Evolutionary conservation across 2,329 filamentous ascomycete species (phyloP).

Genomic region (Cladosporium sp.): DNA sequence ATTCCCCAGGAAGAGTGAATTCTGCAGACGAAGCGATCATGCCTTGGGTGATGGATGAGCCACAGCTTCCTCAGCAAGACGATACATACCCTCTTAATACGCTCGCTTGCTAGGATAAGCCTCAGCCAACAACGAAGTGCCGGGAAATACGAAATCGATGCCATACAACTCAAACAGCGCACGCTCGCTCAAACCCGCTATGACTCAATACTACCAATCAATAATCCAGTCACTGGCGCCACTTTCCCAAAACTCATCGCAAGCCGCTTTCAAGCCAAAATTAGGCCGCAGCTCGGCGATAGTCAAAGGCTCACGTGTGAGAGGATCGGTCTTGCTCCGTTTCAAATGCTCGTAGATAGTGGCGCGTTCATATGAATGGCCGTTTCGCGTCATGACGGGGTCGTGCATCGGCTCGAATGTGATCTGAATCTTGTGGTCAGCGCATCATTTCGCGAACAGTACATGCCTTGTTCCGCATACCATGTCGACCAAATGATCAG

Average conservation of each 20-base stretch:
- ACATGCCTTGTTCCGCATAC: background rate
- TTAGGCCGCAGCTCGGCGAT: conserved; percentile 76
- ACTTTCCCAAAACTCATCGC: conserved; percentile 77
- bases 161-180: background rate
- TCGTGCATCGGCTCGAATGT: conserved; percentile 38
- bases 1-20: background rate
- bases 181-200: background rate
- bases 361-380: conserved; percentile 85
- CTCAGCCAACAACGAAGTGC: background rate
- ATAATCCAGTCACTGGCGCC: conserved; percentile 83
- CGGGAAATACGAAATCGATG: background rate
- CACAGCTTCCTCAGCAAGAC: background rate
- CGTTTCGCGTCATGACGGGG: conserved; percentile 70
- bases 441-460: background rate
- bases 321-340: conserved; percentile 71
- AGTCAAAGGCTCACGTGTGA: conserved; percentile 74
- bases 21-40: background rate
- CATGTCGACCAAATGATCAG: conserved; percentile 75
- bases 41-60: background rate
- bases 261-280: conserved; percentile 75
- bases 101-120: background rate
- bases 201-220: conserved; percentile 28
- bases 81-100: background rate
- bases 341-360: conserved; percentile 85
- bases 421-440: conserved; percentile 22